Base-by-base conservation (phyloP, 2,329 filamentous ascomycete species). In the Salinomyces thailandicus region DNA sequence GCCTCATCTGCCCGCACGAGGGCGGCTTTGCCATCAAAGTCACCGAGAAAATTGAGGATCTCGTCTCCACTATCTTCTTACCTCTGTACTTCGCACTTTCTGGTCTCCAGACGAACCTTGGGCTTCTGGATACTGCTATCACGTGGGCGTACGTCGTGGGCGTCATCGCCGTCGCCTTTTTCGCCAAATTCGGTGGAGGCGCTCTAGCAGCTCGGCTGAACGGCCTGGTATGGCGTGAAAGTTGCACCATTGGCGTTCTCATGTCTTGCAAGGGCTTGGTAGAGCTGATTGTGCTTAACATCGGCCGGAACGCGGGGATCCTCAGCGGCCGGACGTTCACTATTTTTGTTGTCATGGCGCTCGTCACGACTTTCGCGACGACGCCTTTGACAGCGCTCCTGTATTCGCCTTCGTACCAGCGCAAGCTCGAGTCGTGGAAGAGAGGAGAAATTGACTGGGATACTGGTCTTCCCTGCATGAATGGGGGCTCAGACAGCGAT, bases 201-300 rank as follows among this genome's bases (percentile, higher is more conserved):
- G 79, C 85, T 0, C 40, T 93, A 1, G 85, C 87, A 5, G 86
- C 89, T 1, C 74, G 77, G 22, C 54, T 76, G 3, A 84, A 77
- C 50, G 85, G 81, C 17, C 67, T 95, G 34, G 72, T 93, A 1
- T 96, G 89, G 89, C 75, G 87, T 41, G 89, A 96, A 58, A 87
- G 82, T 39, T 74, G 93, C 19, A 77, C 85, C 1, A 91, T 96
- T 47, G 89, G 89, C 11, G 77, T 80, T 12, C 63, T 95, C 51
- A 96, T 96, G 89, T 93, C 85, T 62, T 96, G 89, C 61, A 96
- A 96, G 60, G 89, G 89, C 51, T 69, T 96, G 7, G 87, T 95
- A 0, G 87, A 95, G 59, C 66, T 96, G 35, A 95, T 96, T 57
- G 87, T 95, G n/a, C 60, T 93, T 59, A 82, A 83, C 52, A 85